Evolutionary conservation across 306 rosid genomes (phyloP), one percentile per base, ranked within the genome.

Genomic region (Lotus japonicus): DNA sequence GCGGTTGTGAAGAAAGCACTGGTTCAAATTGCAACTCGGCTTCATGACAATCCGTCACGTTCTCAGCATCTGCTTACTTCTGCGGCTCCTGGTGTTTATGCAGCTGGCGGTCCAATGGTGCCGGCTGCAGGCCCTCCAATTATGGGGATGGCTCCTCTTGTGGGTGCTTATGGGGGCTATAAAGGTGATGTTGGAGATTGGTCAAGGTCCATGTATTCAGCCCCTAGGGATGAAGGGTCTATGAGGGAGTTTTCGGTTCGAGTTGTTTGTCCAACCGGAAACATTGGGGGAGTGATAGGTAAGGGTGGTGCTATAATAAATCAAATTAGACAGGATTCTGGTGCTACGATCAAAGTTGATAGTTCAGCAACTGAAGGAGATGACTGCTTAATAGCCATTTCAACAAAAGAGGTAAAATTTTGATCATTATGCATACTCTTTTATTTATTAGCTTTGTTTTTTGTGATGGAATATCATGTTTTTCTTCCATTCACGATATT

Each of bases 271-370:
- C 97, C 96, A 4, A 94, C 83, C 57, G 90, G 78, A 8, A 94
- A 90, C 71, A 86, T 90, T 79, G 98, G 98, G 31, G 95, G 97
- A 7, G 98, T 94, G 69, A 94, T 94, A 70, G 98, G 98, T 43
- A 94, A 94, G 82, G 98, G 98, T 71, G 98, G 98, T 71, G 82
- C 49, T 18, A 81, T 94, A 43, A 90, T 94, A 70, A 94, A 94
- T 84, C 98, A 94, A 82, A 90, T 94, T 68, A 88, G 98, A 83
- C 97, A 94, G 82, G 97, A 90, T 13, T 86, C 98, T 31, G 95
- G 91, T 43, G 98, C 98, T 28, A 80, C 71, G 17, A 88, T 94
- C 61, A 94, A 94, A 75, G 98, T 94, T 77, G 98, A 94, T 84
- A 90, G 97, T 84, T 94, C 98, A 10, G 76, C 86, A 45, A 58